These are phyloP conservation scores for Geosmithia flava DNA, from an alignment of 2,329 filamentous ascomycete genomes.

Conservation along the genomic window DNA sequence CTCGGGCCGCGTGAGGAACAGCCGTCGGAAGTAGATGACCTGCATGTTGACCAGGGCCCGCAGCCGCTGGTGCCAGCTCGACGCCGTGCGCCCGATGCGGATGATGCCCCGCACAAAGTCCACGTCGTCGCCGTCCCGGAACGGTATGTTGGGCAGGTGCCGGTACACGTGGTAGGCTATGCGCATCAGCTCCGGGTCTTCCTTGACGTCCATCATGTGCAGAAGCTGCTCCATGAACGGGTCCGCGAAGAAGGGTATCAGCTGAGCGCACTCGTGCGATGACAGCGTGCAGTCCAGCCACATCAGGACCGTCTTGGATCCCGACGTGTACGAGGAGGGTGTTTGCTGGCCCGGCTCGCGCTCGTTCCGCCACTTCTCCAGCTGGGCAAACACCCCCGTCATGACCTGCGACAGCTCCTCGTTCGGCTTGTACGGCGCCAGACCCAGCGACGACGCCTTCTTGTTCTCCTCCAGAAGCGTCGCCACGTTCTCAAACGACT, in stretches of 20 bases:
- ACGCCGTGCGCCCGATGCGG: constrained; percentile 70
- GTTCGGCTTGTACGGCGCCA: constrained; percentile 68
- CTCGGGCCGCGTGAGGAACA: constrained; percentile 68
- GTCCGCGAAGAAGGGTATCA: constrained; percentile 82
- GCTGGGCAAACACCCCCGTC: constrained; percentile 59
- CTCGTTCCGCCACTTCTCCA: constrained; percentile 81
- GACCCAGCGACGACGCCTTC: constrained; percentile 66
- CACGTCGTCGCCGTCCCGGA: constrained; percentile 73
- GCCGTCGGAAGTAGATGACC: constrained; percentile 91
- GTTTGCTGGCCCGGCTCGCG: constrained; percentile 81
- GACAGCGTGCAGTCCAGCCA: constrained; percentile 90
- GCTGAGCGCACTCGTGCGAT: constrained; percentile 83
- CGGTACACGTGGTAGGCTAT: constrained; percentile 95
- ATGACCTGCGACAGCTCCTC: constrained; percentile 64
- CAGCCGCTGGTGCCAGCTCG: constrained; percentile 91
- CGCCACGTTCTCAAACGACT: constrained; percentile 75
- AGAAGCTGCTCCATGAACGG: constrained; percentile 84
- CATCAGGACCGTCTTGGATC: constrained; percentile 86
- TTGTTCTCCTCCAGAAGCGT: constrained; percentile 70
- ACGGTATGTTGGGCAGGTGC: constrained; percentile 89
- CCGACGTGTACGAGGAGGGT: constrained; percentile 87
- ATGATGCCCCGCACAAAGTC: constrained; percentile 79
- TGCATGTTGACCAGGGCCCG: constrained; percentile 97
- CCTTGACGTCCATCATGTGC: constrained; percentile 99
- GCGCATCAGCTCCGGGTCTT: constrained; percentile 89